A percentile compares a stretch with the other conserved stretches of the same genome.
These are phyloP conservation scores for Lotmaria passim DNA, from an alignment of 208 protist species.

Conservation along the genomic window DNA sequence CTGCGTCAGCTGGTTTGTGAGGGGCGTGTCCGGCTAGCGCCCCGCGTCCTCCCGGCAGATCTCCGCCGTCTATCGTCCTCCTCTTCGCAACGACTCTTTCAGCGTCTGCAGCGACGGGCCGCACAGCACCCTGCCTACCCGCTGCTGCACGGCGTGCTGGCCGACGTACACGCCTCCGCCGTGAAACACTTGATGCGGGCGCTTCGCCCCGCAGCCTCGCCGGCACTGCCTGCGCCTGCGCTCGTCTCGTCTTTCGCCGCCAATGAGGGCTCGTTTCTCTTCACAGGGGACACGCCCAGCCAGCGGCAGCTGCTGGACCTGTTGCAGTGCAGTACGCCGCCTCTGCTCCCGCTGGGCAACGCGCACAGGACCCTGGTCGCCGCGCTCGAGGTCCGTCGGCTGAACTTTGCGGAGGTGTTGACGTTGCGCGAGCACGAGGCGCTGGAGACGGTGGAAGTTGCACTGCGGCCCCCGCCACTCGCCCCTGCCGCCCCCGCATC, in stretches of 20 bases:
- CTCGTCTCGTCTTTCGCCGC: background rate
- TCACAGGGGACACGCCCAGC: slow-evolving; percentile 20
- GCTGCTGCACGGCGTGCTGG: slow-evolving; percentile 26
- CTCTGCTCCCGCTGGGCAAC: slow-evolving; percentile 11
- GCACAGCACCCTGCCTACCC: slow-evolving; percentile 15
- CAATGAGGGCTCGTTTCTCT: slow-evolving; percentile 15
- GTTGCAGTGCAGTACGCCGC: slow-evolving; percentile 17
- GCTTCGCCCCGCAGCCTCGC: background rate
- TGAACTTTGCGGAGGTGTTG: slow-evolving; percentile 54
- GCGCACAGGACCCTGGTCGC: slow-evolving; percentile 3
- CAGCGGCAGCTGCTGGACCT: slow-evolving; percentile 23
- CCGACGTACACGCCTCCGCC: slow-evolving; percentile 14
- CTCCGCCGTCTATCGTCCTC: slow-evolving; percentile 1
- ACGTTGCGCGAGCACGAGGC: slow-evolving; percentile 56
- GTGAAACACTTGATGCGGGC: slow-evolving; percentile 11
- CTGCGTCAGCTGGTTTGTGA: slow-evolving; percentile 16
- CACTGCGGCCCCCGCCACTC: slow-evolving; percentile 32
- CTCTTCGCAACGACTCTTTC: background rate
- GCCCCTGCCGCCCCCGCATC: background rate
- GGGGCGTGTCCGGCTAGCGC: slow-evolving; percentile 26
- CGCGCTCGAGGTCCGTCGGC: slow-evolving; percentile 45
- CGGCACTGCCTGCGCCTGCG: background rate
- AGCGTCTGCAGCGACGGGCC: slow-evolving; percentile 3
- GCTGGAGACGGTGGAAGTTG: slow-evolving; percentile 36
- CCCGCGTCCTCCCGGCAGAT: background rate